Percentiles rank a stretch among this genome's conserved stretches.
Conservation (phyloP, 768 basidiomycete genomes). For the Amanita subjunquillea region DNA sequence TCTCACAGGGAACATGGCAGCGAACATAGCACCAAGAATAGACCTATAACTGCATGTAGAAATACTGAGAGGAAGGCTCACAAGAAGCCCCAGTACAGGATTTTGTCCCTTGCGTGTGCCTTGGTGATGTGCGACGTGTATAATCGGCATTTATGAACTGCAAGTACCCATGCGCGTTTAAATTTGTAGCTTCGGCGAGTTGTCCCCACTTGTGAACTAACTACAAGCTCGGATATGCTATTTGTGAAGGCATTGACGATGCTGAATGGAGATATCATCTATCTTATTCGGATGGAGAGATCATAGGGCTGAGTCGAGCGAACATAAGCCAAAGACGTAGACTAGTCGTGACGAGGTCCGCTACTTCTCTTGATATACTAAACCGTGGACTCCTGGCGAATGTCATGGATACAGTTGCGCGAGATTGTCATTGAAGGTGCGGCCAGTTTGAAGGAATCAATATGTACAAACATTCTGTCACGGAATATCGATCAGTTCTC, state of each 20-base stretch:
- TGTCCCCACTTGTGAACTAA: neutral
- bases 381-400: conserved; percentile 44
- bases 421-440: too few species aligned
- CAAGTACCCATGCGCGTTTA: conserved; percentile 20
- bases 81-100: conserved; percentile 21
- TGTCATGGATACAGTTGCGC: conserved; percentile 14
- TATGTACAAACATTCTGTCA: too few species aligned
- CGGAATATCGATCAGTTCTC: too few species aligned
- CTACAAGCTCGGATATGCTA: neutral
- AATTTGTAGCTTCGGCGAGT: conserved; percentile 16
- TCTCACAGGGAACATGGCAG: conserved; percentile 13
- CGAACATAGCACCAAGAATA: conserved; percentile 14
- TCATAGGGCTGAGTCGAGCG: conserved; percentile 8
- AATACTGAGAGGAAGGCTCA: conserved; percentile 12
- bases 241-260: conserved; percentile 38
- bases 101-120: conserved; percentile 21
- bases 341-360: conserved; percentile 44
- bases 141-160: conserved; percentile 26
- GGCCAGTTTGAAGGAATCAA: too few species aligned
- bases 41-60: conserved; percentile 9
- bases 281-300: neutral
- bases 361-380: conserved; percentile 27
- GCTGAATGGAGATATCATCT: neutral
- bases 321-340: conserved; percentile 22
- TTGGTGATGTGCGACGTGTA: conserved; percentile 5